Evolutionary conservation across 23 red algal species (phyloP), one percentile per base, ranked within the genome.

Genomic region (Agarophyton chilense): DNA sequence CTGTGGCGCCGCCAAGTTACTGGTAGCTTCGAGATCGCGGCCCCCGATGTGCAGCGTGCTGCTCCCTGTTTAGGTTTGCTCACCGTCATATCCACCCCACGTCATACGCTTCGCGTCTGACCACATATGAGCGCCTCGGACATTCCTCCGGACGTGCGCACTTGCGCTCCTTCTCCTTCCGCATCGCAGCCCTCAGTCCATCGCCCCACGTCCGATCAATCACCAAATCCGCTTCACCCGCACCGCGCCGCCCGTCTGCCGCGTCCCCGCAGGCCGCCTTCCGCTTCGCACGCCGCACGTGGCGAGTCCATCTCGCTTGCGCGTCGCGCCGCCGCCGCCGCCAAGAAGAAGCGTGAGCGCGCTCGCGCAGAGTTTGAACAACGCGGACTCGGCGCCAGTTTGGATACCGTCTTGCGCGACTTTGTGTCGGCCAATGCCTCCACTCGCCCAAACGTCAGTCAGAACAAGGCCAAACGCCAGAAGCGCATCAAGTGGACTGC

Each of bases 251-350:
- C 68, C 36, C 41, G 12, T 25, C 40, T 47, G 1, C 43, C 68
- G 10, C 68, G 68, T 25, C 4, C 68, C 3, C 68, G 68, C 41
- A 26, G 10, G 10, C 22, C n/a, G 40, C 43, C 41, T 16, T 26
- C 41, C 41, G 68, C 68, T 1, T 46, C 38, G 21, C 68, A 74
- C 10, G 18, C 62, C 19, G 82, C 82, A 8, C 82, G 82, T 13
- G 82, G 82, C 28, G 45, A 87, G 22, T 87, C 82, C 26, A 87
- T 87, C 45, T 87, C 82, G 52, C 82, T 87, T 21, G 82, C 82
- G 25, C 82, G 82, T 36, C 82, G 82, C 0, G 82, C 82, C 65
- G 82, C 82, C 28, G 67, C 82, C 35, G 62, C 49, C 24, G 82
- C 82, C 45, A 87, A 87, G 62, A 72, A 75, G 44, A 58, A 65